Percentiles rank a stretch among this genome's conserved stretches.
phyloP scores from a whole-genome alignment of 306 rosid genomes.

The Prunus fruticosa region DNA sequence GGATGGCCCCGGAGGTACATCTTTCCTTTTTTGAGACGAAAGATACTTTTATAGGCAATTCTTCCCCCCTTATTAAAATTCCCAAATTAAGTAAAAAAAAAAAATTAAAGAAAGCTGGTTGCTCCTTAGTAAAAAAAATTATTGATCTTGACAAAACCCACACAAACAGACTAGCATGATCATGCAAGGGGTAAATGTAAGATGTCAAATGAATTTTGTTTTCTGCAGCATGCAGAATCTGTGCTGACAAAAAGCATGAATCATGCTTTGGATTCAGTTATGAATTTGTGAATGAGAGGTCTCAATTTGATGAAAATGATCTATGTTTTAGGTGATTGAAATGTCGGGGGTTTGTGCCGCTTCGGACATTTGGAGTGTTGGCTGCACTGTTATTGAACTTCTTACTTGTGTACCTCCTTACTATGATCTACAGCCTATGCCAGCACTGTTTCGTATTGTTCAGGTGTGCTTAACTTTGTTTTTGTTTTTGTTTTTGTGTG shows the following conservation, averaged over 20 bases:
- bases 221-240: neutral
- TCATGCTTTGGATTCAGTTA: constrained; percentile 3
- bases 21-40: neutral
- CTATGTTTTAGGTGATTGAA: constrained; percentile 82
- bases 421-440: constrained; percentile 99
- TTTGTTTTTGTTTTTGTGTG: neutral
- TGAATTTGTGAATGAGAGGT: constrained; percentile 1
- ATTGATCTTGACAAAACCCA: no score
- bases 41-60: neutral
- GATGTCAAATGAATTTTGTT: neutral
- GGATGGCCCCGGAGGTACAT: constrained; percentile 99
- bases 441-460: constrained; percentile 96
- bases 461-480: constrained; percentile 51
- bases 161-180: neutral
- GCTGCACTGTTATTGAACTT: constrained; percentile 97
- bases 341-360: constrained; percentile 99
- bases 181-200: neutral
- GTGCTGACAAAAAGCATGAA: neutral
- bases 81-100: neutral
- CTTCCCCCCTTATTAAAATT: neutral
- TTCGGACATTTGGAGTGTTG: constrained; percentile 99
- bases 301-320: constrained; percentile 22
- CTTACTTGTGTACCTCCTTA: constrained; percentile 98
- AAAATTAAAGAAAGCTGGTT: neutral
- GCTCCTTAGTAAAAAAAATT: neutral